Conservation (phyloP, 2,329 filamentous ascomycete genomes). For the Fusarium sacchari region DNA sequence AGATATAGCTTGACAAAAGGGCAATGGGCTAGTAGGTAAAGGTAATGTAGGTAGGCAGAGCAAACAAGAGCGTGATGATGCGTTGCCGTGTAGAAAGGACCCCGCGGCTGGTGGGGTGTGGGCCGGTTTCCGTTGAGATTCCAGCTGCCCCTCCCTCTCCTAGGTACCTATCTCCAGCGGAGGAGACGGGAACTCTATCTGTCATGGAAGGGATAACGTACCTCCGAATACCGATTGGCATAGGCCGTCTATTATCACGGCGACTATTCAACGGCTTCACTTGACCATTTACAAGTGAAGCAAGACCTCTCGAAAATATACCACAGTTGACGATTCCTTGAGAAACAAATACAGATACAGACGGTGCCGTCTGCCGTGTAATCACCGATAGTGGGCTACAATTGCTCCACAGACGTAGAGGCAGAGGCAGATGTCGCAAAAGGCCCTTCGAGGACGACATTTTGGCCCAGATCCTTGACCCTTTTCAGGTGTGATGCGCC, state of each 20-base stretch:
- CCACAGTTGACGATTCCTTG: constrained; percentile 4
- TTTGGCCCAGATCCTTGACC: constrained; percentile 30
- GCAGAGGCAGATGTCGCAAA: constrained; percentile 43
- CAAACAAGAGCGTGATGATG: constrained; percentile 35
- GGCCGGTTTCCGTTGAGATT: not conserved
- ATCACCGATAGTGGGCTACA: constrained; percentile 35
- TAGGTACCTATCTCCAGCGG: too few species aligned
- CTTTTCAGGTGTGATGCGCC: constrained; percentile 23
- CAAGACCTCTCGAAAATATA: constrained; percentile 9
- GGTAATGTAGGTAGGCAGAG: not conserved
- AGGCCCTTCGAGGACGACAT: constrained; percentile 44
- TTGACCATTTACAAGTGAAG: constrained; percentile 21
- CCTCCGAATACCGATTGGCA: constrained; percentile 41
- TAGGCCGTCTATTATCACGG: constrained; percentile 29
- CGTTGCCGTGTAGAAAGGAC: constrained; percentile 5
- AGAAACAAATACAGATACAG: constrained; percentile 4
- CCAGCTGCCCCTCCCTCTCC: not conserved
- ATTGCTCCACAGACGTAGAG: constrained; percentile 40
- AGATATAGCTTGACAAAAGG: constrained; percentile 16
- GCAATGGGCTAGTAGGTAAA: constrained; percentile 3
- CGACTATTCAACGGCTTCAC: constrained; percentile 27
- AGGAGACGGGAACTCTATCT: not conserved
- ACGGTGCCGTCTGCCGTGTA: constrained; percentile 25
- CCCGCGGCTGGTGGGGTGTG: constrained; percentile 34
- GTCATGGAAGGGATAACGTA: constrained; percentile 29